A percentile compares a stretch with the other conserved stretches of the same genome.
Evolutionary conservation across 176 grass and related monocot species (phyloP).

Genomic region (Ampelocalamus luodianensis): DNA sequence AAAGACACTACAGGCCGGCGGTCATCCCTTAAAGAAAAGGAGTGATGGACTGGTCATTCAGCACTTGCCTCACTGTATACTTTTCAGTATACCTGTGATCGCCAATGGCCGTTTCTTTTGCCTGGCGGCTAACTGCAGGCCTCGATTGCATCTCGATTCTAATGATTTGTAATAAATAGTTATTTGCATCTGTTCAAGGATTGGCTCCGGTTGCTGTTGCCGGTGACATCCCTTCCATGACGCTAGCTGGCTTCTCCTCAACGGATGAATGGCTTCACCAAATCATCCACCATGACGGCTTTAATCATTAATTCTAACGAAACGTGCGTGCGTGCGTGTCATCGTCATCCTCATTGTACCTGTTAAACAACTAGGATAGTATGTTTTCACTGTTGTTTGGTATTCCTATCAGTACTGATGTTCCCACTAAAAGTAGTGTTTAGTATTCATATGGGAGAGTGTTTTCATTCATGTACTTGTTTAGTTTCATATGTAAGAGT

Average conservation of each 20-base stretch:
- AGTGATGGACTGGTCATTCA: neutral
- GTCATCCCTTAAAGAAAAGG: too few relatives aligned
- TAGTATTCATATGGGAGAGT: too few relatives aligned
- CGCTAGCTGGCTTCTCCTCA: neutral
- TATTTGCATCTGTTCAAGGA: neutral
- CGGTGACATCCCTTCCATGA: slow-evolving; percentile 2
- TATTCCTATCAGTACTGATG: too few relatives aligned
- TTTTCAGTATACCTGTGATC: neutral
- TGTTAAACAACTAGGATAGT: too few relatives aligned
- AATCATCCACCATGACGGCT: neutral
- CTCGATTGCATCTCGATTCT: neutral
- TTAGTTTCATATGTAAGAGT: too few relatives aligned
- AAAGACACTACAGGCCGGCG: neutral
- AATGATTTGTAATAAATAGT: too few relatives aligned
- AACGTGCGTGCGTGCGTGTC: too few relatives aligned
- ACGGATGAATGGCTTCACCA: neutral
- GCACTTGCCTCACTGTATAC: neutral
- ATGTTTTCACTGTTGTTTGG: too few relatives aligned
- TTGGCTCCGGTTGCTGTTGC: neutral
- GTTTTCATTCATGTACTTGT: too few relatives aligned
- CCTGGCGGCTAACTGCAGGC: neutral
- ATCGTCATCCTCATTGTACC: too few relatives aligned
- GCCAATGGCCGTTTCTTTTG: neutral
- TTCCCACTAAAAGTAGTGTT: too few relatives aligned
- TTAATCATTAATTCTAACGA: neutral